Evolutionary conservation across 2,329 filamentous ascomycete species (phyloP).

Genomic region (Neodidymelliopsis sp.): DNA sequence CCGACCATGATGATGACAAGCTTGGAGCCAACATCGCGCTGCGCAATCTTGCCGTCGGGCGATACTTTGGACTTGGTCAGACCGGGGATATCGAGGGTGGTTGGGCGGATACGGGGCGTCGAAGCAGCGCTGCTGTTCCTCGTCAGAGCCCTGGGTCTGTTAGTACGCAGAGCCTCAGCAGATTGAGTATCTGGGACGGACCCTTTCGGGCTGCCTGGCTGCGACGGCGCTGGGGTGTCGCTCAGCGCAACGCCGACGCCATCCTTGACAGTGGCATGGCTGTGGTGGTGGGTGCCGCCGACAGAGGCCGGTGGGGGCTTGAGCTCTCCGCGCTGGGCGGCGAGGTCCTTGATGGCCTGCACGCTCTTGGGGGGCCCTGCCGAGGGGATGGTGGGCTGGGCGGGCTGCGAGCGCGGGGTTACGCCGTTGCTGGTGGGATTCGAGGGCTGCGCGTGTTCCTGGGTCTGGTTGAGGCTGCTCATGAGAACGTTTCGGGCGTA

Average conservation of each 20-base stretch:
- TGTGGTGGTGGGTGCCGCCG: constrained; percentile 23
- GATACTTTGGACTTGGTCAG: constrained; percentile 95
- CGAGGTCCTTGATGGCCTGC: constrained; percentile 33
- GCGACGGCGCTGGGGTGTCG: constrained; percentile 69
- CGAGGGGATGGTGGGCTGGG: constrained; percentile 22
- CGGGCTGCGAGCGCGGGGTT: constrained; percentile 31
- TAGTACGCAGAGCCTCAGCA: constrained; percentile 24
- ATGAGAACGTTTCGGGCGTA: constrained; percentile 61
- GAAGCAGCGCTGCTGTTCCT: constrained; percentile 77
- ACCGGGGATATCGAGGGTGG: constrained; percentile 94
- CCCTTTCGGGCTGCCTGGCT: constrained; percentile 69
- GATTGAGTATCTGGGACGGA: constrained; percentile 50
- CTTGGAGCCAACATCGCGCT: constrained; percentile 94
- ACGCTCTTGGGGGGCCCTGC: constrained; percentile 32
- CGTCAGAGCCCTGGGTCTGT: constrained; percentile 64
- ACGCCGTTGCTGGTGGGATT: constrained; percentile 21
- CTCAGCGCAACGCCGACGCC: constrained; percentile 63
- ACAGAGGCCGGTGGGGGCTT: constrained; percentile 37
- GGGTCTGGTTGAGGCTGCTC: constrained; percentile 48
- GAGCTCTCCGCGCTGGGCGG: constrained; percentile 38
- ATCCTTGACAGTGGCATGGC: constrained; percentile 37
- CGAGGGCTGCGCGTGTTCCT: constrained; percentile 28
- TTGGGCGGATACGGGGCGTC: constrained; percentile 86
- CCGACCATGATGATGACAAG: constrained; percentile 99
- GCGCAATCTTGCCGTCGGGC: constrained; percentile 91